phyloP scores from a whole-genome alignment of 2,329 filamentous ascomycete genomes.

The Trichoderma semiorbis region DNA sequence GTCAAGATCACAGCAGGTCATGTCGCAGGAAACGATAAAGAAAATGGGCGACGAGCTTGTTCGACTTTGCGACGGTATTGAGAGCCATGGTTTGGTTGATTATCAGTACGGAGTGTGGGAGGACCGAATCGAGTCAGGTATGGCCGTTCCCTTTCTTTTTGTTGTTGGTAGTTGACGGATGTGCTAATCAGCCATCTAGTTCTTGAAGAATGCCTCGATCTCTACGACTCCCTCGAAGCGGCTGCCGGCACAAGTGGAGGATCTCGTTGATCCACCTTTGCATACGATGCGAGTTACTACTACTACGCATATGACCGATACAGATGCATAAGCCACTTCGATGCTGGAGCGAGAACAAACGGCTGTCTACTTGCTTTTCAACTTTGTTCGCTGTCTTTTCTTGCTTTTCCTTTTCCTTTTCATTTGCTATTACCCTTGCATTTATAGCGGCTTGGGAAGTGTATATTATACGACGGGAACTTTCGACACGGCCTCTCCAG shows the following conservation, averaged over 20 bases:
- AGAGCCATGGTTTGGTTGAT: slow-evolving; percentile 90
- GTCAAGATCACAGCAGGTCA: slow-evolving; percentile 57
- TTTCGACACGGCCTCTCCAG: background rate
- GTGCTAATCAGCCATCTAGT: slow-evolving; percentile 25
- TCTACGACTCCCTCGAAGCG: slow-evolving; percentile 42
- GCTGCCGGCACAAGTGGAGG: slow-evolving; percentile 30
- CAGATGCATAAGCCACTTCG: background rate
- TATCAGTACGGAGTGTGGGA: slow-evolving; percentile 98
- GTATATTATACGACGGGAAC: slow-evolving; percentile 1
- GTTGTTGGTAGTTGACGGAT: background rate
- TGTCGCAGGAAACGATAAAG: slow-evolving; percentile 67
- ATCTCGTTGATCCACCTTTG: slow-evolving; percentile 20
- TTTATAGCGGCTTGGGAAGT: background rate
- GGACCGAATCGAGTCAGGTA: slow-evolving; percentile 82
- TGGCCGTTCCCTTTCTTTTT: slow-evolving; percentile 16
- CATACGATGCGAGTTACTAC: background rate
- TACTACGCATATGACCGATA: background rate
- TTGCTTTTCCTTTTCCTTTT: background rate
- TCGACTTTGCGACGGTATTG: slow-evolving; percentile 77
- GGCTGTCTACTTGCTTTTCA: background rate
- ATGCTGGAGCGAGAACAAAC: background rate
- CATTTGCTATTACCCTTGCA: background rate
- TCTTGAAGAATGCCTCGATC: slow-evolving; percentile 42
- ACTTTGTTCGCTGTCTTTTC: background rate
- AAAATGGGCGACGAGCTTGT: slow-evolving; percentile 81